These are phyloP conservation scores for Tetrapyrgos nigripes DNA, from an alignment of 1,284 basidiomycete species.

Conservation along the genomic window DNA sequence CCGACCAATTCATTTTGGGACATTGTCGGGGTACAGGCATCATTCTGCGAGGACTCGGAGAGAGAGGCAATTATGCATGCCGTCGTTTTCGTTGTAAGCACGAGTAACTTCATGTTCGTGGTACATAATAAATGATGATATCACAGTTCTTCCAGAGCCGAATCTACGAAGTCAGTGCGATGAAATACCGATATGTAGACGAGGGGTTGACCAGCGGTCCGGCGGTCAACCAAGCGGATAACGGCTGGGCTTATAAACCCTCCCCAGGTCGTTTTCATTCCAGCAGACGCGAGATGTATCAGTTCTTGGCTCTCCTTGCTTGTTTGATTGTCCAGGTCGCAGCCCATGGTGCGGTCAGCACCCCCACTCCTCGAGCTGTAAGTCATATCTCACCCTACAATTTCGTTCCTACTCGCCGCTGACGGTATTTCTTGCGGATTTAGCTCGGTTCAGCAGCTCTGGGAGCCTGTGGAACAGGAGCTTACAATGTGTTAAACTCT, in stretches of 20 bases:
- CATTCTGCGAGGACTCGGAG: too few species aligned
- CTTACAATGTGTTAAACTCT: constrained; percentile 33
- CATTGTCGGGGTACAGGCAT: too few species aligned
- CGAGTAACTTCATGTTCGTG: too few species aligned
- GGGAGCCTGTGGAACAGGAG: constrained; percentile 38
- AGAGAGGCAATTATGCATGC: too few species aligned
- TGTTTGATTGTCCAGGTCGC: constrained; percentile 6
- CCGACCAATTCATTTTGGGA: too few species aligned
- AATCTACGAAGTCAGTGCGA: background rate
- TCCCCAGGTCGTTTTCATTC: too few species aligned
- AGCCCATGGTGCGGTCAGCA: constrained; percentile 37
- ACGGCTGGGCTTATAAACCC: too few species aligned
- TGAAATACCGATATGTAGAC: background rate
- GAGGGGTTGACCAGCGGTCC: background rate
- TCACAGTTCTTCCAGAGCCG: background rate
- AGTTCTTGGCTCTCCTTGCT: constrained; percentile 1
- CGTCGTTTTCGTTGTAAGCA: too few species aligned
- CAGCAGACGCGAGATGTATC: too few species aligned
- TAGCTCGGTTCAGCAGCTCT: constrained; percentile 34
- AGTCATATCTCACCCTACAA: constrained; percentile 1
- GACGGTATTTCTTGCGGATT: background rate
- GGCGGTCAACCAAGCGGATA: background rate
- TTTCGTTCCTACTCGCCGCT: background rate
- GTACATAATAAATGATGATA: background rate
- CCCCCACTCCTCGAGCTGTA: constrained; percentile 35